A percentile compares a stretch with the other conserved stretches of the same genome.
Conservation (phyloP, 2,329 filamentous ascomycete genomes). For the Plectosphaerella sp. region DNA sequence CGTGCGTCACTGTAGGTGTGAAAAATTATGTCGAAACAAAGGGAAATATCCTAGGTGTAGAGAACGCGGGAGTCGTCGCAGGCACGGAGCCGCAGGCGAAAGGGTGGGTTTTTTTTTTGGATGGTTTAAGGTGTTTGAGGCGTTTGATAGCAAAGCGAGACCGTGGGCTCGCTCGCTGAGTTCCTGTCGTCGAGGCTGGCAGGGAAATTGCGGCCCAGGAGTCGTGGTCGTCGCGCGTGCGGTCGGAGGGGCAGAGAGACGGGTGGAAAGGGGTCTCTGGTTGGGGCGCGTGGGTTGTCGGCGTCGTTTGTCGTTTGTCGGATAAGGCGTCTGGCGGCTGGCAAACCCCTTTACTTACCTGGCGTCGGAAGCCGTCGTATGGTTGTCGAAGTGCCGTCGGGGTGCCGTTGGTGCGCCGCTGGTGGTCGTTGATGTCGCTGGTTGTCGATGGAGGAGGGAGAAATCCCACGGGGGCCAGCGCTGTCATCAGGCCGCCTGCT, state of each 20-base stretch:
- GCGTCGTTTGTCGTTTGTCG: not conserved
- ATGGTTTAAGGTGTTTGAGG: too few species aligned
- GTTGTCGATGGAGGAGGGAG: constrained; percentile 1
- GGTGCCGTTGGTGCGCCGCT: constrained; percentile 3
- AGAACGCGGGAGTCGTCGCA: not conserved
- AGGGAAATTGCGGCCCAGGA: not conserved
- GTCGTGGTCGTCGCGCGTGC: not conserved
- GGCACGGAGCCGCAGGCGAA: not conserved
- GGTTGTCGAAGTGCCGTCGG: not conserved
- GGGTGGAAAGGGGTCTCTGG: not conserved
- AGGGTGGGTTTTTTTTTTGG: too few species aligned
- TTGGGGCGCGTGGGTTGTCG: not conserved
- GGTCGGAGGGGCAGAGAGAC: not conserved
- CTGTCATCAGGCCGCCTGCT: not conserved
- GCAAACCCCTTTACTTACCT: not conserved
- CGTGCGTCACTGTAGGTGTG: too few species aligned
- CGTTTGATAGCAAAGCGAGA: too few species aligned
- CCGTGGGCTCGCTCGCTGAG: not conserved
- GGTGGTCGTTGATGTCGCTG: constrained; percentile 1
- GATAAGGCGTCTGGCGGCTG: not conserved
- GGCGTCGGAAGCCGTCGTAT: constrained; percentile 1
- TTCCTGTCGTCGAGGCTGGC: not conserved
- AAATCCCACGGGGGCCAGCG: not conserved
- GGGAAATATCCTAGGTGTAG: not conserved
- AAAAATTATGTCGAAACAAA: not conserved